Evolutionary conservation across 768 basidiomycete genomes (phyloP).

Genomic region (Boletus huronensis): DNA sequence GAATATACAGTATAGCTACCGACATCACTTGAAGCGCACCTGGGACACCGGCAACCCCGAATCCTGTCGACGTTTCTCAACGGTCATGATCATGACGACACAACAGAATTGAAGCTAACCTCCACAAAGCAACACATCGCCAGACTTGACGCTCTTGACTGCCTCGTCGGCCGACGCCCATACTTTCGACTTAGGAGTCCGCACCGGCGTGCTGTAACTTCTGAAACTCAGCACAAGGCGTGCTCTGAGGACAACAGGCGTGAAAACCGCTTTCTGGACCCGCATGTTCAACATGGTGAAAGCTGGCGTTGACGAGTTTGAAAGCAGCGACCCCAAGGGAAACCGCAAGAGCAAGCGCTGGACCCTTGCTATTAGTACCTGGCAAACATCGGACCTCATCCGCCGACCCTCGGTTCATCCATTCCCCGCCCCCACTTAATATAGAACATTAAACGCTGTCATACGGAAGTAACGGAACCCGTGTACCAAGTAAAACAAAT

Average conservation of each 20-base stretch:
- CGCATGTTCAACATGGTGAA: conserved; percentile 23
- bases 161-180: conserved; percentile 82
- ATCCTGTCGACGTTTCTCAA: conserved; percentile 48
- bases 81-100: background rate
- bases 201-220: conserved; percentile 26
- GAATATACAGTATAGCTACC: background rate
- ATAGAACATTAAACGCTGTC: background rate
- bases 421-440: background rate
- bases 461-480: background rate
- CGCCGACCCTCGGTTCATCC: conserved; percentile 3
- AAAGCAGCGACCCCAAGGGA: background rate
- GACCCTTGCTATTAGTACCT: background rate
- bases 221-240: conserved; percentile 16
- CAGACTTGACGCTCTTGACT: conserved; percentile 76
- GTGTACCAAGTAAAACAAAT: background rate
- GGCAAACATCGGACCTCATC: conserved; percentile 25
- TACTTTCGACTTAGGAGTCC: conserved; percentile 54
- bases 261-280: conserved; percentile 11
- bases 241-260: conserved; percentile 17
- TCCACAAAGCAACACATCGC: conserved; percentile 74
- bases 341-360: background rate
- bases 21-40: conserved; percentile 39
- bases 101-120: conserved; percentile 45
- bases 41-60: conserved; percentile 87
- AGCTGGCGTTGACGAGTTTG: background rate